Percentiles rank a stretch among this genome's conserved stretches.
phyloP scores from a whole-genome alignment of 2,329 filamentous ascomycete species.

The Arthrobotrys megalospora region DNA sequence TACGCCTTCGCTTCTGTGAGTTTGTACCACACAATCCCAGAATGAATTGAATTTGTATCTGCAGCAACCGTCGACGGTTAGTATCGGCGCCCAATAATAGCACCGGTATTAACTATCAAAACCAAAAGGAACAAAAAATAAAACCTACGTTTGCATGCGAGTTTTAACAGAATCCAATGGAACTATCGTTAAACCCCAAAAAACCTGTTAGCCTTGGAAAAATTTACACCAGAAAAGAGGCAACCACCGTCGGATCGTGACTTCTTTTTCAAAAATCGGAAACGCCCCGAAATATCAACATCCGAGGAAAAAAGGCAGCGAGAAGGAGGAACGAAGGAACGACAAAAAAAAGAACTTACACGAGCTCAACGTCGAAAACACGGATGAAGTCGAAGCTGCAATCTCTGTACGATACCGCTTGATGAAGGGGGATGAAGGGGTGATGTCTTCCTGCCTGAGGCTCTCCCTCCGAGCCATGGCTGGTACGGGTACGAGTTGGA shows the following conservation, averaged over 20 bases:
- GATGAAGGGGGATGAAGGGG: constrained; percentile 70
- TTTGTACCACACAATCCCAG: constrained; percentile 80
- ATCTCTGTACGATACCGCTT: constrained; percentile 86
- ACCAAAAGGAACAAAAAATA: too few relatives aligned
- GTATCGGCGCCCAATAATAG: constrained; percentile 61
- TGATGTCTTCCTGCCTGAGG: constrained; percentile 54
- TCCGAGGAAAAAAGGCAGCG: not conserved
- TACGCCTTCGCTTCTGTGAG: constrained; percentile 80
- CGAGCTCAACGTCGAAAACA: constrained; percentile 60
- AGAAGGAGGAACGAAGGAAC: not conserved
- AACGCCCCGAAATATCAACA: not conserved
- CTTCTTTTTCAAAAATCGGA: constrained; percentile 5
- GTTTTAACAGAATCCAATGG: constrained; percentile 91
- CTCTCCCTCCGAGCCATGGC: constrained; percentile 60
- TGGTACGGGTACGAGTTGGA: constrained; percentile 48
- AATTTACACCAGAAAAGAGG: not conserved
- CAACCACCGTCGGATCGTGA: not conserved
- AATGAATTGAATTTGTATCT: constrained; percentile 81
- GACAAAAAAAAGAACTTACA: constrained; percentile 36
- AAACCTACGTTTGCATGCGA: constrained; percentile 80
- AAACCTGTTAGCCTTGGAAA: constrained; percentile 17
- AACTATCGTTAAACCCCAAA: constrained; percentile 68
- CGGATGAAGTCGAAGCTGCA: constrained; percentile 71
- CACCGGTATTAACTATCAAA: constrained; percentile 14
- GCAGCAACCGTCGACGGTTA: constrained; percentile 31